Evolutionary conservation across 768 basidiomycete species (phyloP), one percentile per base, ranked within the genome.

Genomic region (Russula sp.): DNA sequence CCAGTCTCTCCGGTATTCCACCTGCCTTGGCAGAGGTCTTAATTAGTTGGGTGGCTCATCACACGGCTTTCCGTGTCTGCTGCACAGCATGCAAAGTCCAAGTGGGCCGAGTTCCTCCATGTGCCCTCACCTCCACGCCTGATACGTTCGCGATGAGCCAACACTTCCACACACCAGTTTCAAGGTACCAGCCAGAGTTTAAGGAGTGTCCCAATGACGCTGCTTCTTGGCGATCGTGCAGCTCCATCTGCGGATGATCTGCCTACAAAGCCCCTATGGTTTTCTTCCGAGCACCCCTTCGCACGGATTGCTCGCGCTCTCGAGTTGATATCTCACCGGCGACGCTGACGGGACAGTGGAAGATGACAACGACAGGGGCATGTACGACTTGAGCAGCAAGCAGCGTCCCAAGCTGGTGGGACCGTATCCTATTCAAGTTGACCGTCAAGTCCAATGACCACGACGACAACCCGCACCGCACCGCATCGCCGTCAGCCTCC

Each of bases 351-450:
- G 80, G 78, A 11, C 71, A 69, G 42, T 74, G 34, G 73, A 75
- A 4, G 73, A 76, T 31, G 72, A 74, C n/a, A 80, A 79, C 37
- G 82, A 82, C 45, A 80, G 79, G 68, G 88, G 86, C 18, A 84
- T 89, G 3, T 92, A 91, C n/a, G n/a, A 93, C 73, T 85, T 87
- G 32, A 92, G 90, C 11, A 77, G 82, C 68, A 92, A 93, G 72
- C 82, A 84, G 69, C 84, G 91, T 20, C 27, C 91, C 90, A 7
- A 90, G 89, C 72, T 92, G 91, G 91, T 93, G 90, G 69, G 90
- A 93, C 71, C 84, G 90, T n/a, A 88, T 92, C 49, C 74, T 92
- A 4, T 91, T n/a, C n/a, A n/a, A 91, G 72, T 80, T 87, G 5
- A 90, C 86, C 0, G 78, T 88, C 31, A 70, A 76, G 37, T 80